Percentiles rank a stretch among this genome's conserved stretches.
Conservation (phyloP, 371 early-diverging fungal species). For the Mortierella sp. region DNA sequence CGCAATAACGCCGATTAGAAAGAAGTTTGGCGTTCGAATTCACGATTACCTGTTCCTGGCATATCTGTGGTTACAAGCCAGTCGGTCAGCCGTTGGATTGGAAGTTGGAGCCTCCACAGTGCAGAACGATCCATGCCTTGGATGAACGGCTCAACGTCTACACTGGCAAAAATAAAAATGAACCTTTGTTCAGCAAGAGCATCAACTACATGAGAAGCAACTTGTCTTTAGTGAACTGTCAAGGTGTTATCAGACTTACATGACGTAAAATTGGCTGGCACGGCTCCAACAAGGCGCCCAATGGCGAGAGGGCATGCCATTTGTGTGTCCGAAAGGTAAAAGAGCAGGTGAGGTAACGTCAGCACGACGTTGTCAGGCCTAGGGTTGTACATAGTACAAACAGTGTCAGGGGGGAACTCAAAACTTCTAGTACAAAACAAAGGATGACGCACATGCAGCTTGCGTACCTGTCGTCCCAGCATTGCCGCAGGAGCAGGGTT, state of each 20-base stretch:
- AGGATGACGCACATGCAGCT: not conserved
- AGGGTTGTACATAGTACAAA: not conserved
- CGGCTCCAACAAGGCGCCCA: conserved; percentile 34
- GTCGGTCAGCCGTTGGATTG: conserved; percentile 38
- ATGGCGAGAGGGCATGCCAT: conserved; percentile 37
- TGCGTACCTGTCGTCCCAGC: conserved; percentile 43
- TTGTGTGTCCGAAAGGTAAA: conserved; percentile 35
- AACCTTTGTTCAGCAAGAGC: not conserved
- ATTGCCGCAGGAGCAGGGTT: conserved; percentile 28
- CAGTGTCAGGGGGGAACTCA: not conserved
- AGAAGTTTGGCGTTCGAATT: not conserved
- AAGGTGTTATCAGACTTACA: conserved; percentile 8
- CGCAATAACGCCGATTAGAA: not conserved
- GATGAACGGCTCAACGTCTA: conserved; percentile 49
- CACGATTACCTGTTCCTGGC: conserved; percentile 36
- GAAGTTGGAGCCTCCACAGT: conserved; percentile 37
- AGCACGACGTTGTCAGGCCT: conserved; percentile 48
- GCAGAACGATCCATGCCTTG: conserved; percentile 31
- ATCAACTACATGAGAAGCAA: no score
- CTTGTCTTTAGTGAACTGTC: not conserved
- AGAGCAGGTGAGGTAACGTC: conserved; percentile 37
- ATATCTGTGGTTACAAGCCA: conserved; percentile 48
- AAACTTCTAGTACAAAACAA: not conserved
- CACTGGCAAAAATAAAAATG: not conserved
- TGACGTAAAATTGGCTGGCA: conserved; percentile 34